Evolutionary conservation across 345 rosid species (phyloP).

Genomic region (Clausena lansium): DNA sequence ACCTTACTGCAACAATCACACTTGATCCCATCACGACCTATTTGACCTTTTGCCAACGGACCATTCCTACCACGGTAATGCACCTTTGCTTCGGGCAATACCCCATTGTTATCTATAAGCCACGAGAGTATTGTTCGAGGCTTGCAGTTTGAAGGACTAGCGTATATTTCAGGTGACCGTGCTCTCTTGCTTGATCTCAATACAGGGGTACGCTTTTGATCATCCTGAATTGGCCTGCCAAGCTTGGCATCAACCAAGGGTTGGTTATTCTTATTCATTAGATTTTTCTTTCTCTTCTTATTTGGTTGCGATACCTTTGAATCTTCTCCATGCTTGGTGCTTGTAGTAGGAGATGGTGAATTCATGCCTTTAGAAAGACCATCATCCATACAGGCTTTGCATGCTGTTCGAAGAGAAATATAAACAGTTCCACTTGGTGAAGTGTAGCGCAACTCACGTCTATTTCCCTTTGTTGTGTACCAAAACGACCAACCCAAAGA

Average conservation of each 20-base stretch:
- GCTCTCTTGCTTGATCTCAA: slow-evolving; percentile 14
- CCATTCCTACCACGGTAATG: slow-evolving; percentile 18
- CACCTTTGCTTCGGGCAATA: slow-evolving; percentile 31
- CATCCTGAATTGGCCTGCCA: not conserved
- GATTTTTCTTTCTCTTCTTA: not conserved
- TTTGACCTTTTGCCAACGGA: slow-evolving; percentile 32
- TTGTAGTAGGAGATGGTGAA: not conserved
- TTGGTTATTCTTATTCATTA: not conserved
- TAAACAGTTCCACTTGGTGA: slow-evolving; percentile 9
- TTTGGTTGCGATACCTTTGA: not conserved
- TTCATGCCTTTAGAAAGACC: not conserved
- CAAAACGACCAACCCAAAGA: slow-evolving; percentile 15
- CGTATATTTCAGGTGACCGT: not conserved
- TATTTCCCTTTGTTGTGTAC: not conserved
- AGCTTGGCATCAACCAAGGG: no score
- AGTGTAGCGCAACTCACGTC: slow-evolving; percentile 5
- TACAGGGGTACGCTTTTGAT: not conserved
- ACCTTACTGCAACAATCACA: slow-evolving; percentile 32
- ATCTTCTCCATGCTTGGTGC: not conserved
- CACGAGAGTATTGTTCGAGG: slow-evolving; percentile 33
- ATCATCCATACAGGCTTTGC: slow-evolving; percentile 5
- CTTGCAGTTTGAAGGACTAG: not conserved
- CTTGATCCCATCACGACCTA: slow-evolving; percentile 42
- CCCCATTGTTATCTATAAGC: slow-evolving; percentile 39
- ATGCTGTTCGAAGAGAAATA: slow-evolving; percentile 18